These are phyloP conservation scores for Tulasnella sp. DNA, from an alignment of 768 basidiomycete genomes.

Conservation along the genomic window DNA sequence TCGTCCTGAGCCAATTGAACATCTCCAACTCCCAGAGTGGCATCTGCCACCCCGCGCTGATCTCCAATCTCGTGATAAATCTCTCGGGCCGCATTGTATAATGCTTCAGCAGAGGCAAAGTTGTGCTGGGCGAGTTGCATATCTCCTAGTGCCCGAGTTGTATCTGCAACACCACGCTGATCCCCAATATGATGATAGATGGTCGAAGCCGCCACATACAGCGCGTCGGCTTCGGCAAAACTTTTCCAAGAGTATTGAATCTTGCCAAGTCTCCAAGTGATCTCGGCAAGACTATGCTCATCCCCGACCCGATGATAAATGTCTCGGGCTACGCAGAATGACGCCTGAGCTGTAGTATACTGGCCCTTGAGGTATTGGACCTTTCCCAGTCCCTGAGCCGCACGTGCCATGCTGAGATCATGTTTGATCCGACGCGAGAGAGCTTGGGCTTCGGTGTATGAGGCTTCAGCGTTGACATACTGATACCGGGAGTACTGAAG, in stretches of 20 bases:
- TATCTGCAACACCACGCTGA: neutral
- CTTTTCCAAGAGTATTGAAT: too few relatives aligned
- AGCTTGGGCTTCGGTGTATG: too few relatives aligned
- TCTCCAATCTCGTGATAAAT: neutral
- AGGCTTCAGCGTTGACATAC: too few relatives aligned
- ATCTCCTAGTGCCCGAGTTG: neutral
- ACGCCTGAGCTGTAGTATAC: neutral
- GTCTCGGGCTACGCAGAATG: neutral
- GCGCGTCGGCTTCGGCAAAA: too few relatives aligned
- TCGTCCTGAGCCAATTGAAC: neutral
- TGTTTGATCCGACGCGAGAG: too few relatives aligned
- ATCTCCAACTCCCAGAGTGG: neutral
- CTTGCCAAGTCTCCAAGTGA: too few relatives aligned
- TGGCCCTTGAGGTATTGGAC: neutral
- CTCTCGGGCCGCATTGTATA: neutral
- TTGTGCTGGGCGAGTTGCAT: neutral
- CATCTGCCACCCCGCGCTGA: neutral
- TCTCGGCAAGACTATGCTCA: too few relatives aligned
- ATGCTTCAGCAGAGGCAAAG: neutral
- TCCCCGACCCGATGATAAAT: too few relatives aligned
- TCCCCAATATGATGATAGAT: neutral
- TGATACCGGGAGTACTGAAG: too few relatives aligned
- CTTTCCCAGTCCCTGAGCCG: neutral
- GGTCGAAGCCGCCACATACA: too few relatives aligned
- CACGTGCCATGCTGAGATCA: too few relatives aligned